Percentiles rank a stretch among this genome's conserved stretches.
Evolutionary conservation across 1,284 basidiomycete genomes (phyloP).

Genomic region (Uromyces viciae-fabae): DNA sequence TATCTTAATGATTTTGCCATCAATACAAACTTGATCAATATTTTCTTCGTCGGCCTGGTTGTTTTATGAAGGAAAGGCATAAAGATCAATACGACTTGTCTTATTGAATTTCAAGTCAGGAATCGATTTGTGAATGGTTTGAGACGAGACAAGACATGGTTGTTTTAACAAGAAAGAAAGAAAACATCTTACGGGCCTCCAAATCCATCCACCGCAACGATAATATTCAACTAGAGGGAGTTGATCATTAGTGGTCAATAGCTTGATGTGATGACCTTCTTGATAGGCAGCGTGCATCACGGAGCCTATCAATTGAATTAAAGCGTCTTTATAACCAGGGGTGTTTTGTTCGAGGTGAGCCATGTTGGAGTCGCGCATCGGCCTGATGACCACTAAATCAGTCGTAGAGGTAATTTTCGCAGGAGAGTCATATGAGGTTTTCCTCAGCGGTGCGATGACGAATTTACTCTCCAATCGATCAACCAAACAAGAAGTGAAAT

Average conservation of each 20-base stretch:
- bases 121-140: no score
- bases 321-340: slow-evolving; percentile 46
- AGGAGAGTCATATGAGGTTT: background rate
- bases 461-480: slow-evolving; percentile 78
- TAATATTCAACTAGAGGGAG: slow-evolving; percentile 71
- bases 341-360: background rate
- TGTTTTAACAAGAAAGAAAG: slow-evolving; percentile 6
- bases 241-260: slow-evolving; percentile 61
- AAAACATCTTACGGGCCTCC: slow-evolving; percentile 66
- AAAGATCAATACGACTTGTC: background rate
- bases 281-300: slow-evolving; percentile 68
- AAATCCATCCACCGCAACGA: slow-evolving; percentile 74
- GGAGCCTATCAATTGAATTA: slow-evolving; percentile 47
- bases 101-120: no score
- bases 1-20: slow-evolving; percentile 30
- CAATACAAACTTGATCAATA: slow-evolving; percentile 29
- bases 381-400: slow-evolving; percentile 79
- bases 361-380: slow-evolving; percentile 62
- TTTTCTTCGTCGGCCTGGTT: background rate
- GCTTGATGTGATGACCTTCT: slow-evolving; percentile 66
- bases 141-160: background rate
- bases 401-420: slow-evolving; percentile 55
- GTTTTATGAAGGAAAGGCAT: background rate
- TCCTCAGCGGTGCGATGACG: slow-evolving; percentile 65
- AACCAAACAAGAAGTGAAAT: slow-evolving; percentile 70